Conservation (phyloP, 345 rosid genomes). For the Diplotaxis tenuifolia region DNA sequence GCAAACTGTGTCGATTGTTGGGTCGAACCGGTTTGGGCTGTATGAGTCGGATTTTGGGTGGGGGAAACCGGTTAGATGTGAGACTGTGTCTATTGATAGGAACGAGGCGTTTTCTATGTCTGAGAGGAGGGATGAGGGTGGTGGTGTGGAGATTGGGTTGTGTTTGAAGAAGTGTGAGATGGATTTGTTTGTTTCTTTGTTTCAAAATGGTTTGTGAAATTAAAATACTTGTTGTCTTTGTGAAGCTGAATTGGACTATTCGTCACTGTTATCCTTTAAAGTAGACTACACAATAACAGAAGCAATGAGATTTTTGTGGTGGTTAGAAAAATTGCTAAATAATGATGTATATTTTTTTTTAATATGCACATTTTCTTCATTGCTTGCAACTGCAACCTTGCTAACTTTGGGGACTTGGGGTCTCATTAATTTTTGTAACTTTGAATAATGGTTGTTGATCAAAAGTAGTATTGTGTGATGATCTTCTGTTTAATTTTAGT, state of each 20-base stretch:
- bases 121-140: conserved; percentile 14
- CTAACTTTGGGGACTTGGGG: neutral
- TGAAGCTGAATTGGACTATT: neutral
- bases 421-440: neutral
- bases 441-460: neutral
- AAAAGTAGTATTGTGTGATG: neutral
- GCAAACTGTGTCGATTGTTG: neutral
- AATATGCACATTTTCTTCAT: neutral
- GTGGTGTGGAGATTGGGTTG: conserved; percentile 31
- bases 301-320: no score
- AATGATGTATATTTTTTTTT: no score
- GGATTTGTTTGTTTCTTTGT: conserved; percentile 11
- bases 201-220: neutral
- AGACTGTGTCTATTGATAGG: conserved; percentile 1
- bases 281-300: neutral
- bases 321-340: neutral
- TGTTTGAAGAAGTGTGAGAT: conserved; percentile 20
- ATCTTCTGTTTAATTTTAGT: neutral
- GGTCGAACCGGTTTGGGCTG: conserved; percentile 17
- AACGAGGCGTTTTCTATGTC: conserved; percentile 15
- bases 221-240: neutral
- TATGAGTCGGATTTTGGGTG: conserved; percentile 30
- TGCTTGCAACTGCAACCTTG: neutral
- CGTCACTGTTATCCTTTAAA: neutral
- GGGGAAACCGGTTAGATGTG: conserved; percentile 12